phyloP scores from a whole-genome alignment of 2,329 filamentous ascomycete species.

The Clarireedia hainanense region DNA sequence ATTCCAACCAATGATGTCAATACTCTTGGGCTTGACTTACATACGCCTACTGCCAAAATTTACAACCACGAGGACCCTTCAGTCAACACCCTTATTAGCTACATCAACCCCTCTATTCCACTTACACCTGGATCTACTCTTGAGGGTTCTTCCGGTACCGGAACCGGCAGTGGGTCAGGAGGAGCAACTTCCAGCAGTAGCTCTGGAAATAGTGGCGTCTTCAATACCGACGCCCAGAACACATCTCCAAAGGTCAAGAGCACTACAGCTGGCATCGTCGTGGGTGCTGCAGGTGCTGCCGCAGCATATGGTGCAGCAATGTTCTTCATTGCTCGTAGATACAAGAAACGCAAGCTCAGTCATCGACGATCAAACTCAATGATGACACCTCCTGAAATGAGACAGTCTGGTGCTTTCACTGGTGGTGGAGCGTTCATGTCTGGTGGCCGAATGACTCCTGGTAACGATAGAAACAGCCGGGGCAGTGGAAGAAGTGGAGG shows the following conservation, averaged over 20 bases:
- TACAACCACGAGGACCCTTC: slow-evolving; percentile 63
- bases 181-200: slow-evolving; percentile 25
- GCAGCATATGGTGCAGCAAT: slow-evolving; percentile 66
- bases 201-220: slow-evolving; percentile 34
- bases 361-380: slow-evolving; percentile 57
- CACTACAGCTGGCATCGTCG: slow-evolving; percentile 57
- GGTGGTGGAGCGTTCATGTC: slow-evolving; percentile 36
- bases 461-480: slow-evolving; percentile 42
- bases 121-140: slow-evolving; percentile 36
- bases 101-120: slow-evolving; percentile 75
- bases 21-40: slow-evolving; percentile 59
- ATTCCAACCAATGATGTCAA: slow-evolving; percentile 66
- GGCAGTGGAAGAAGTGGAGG: slow-evolving; percentile 40
- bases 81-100: slow-evolving; percentile 63
- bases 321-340: slow-evolving; percentile 66
- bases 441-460: slow-evolving; percentile 31
- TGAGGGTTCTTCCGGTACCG: slow-evolving; percentile 22
- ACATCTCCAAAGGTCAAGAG: slow-evolving; percentile 51
- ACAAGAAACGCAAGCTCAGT: slow-evolving; percentile 55
- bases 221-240: slow-evolving; percentile 32
- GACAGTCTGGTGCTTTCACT: slow-evolving; percentile 40
- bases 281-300: slow-evolving; percentile 58
- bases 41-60: slow-evolving; percentile 61
- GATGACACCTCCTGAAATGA: slow-evolving; percentile 41
- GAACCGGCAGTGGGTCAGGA: slow-evolving; percentile 33